Conservation (phyloP, 2,329 filamentous ascomycete genomes). For the Bipolaris cookei region DNA sequence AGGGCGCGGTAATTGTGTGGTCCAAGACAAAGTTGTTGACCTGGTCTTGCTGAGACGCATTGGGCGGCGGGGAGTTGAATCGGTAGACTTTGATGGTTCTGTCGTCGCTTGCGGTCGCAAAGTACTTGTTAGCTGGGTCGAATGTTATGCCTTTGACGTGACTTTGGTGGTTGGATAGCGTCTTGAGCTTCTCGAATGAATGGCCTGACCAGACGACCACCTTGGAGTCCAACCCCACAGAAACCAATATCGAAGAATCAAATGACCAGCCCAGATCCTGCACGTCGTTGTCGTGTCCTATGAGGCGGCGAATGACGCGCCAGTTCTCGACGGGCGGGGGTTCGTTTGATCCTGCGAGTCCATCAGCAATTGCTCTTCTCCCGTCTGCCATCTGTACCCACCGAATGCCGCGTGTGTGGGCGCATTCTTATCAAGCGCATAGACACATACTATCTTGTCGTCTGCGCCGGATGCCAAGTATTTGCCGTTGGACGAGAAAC, state of each 20-base stretch:
- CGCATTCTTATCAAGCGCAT: constrained; percentile 83
- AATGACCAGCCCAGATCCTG: constrained; percentile 97
- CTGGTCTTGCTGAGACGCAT: constrained; percentile 92
- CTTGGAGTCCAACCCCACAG: constrained; percentile 95
- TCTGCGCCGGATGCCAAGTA: constrained; percentile 97
- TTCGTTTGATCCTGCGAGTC: constrained; percentile 73
- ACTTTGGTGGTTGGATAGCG: constrained; percentile 88
- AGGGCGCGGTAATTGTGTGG: constrained; percentile 86
- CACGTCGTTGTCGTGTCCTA: constrained; percentile 98
- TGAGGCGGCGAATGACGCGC: constrained; percentile 91
- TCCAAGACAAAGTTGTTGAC: constrained; percentile 96
- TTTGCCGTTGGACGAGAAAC: constrained; percentile 93
- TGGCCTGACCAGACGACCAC: constrained; percentile 98
- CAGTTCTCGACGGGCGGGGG: constrained; percentile 95
- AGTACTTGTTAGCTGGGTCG: constrained; percentile 98
- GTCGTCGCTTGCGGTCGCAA: constrained; percentile 96
- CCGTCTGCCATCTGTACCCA: constrained; percentile 49
- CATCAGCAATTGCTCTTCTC: constrained; percentile 20
- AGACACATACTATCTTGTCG: constrained; percentile 98
- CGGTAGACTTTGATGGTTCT: constrained; percentile 95
- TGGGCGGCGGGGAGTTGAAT: constrained; percentile 85
- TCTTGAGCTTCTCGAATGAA: constrained; percentile 98
- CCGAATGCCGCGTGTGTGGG: constrained; percentile 81
- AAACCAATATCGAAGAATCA: constrained; percentile 94
- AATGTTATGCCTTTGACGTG: constrained; percentile 99